Evolutionary conservation across 192 early-diverging fungal genomes (phyloP).

Genomic region (Coemansia sp.): DNA sequence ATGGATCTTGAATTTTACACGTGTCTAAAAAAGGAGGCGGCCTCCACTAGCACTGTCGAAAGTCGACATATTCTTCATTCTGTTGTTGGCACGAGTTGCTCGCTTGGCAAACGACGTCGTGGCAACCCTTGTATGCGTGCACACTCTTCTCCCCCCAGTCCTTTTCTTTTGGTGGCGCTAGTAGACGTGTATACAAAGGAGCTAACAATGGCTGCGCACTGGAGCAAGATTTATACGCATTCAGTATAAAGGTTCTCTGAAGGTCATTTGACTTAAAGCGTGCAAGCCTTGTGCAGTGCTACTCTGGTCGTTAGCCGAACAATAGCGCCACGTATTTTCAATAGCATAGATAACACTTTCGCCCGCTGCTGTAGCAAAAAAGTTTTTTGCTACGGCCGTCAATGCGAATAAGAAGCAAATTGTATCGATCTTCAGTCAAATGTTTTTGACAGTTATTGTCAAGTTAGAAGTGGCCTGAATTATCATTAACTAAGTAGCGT

Average conservation of each 20-base stretch:
- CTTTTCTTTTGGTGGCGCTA: neutral
- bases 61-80: neutral
- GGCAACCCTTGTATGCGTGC: neutral
- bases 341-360: neutral
- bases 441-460: no score
- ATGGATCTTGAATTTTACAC: neutral
- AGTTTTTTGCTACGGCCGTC: no score
- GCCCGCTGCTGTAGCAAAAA: neutral
- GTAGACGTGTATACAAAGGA: no score
- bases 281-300: neutral
- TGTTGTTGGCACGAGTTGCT: neutral
- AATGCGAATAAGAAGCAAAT: no score
- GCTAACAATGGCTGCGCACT: neutral
- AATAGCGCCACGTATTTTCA: constrained; percentile 1
- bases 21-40: neutral
- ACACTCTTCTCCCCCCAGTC: neutral
- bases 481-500: neutral
- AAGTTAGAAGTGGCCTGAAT: neutral
- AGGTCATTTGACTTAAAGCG: neutral
- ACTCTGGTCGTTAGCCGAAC: neutral
- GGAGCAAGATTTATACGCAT: neutral
- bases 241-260: neutral
- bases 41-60: neutral
- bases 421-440: no score
- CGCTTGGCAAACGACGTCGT: neutral